These are phyloP conservation scores for Fraxinus angustifolia DNA, from an alignment of 305 asterid species.

Conservation along the genomic window DNA sequence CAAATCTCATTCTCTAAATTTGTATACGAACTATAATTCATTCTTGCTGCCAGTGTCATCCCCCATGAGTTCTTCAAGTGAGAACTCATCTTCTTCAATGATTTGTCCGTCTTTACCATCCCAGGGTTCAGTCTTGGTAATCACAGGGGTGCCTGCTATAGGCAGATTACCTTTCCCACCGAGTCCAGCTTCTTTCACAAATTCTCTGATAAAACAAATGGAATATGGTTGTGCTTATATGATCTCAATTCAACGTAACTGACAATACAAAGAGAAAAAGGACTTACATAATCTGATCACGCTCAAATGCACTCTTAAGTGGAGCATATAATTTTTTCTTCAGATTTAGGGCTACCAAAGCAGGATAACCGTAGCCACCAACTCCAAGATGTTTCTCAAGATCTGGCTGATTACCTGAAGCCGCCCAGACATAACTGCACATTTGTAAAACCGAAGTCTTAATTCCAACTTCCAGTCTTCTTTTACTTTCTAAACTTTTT, in stretches of 20 bases:
- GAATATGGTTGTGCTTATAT: background rate
- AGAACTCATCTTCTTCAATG: constrained; percentile 86
- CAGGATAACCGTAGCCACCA: constrained; percentile 98
- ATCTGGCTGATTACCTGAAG: constrained; percentile 84
- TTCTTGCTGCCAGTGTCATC: constrained; percentile 50
- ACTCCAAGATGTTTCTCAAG: constrained; percentile 85
- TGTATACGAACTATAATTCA: constrained; percentile 40
- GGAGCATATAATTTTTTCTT: constrained; percentile 85
- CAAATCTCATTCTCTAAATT: constrained; percentile 19
- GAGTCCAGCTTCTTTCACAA: constrained; percentile 71
- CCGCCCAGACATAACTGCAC: constrained; percentile 86
- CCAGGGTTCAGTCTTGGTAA: constrained; percentile 69
- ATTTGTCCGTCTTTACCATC: constrained; percentile 88
- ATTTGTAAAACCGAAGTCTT: constrained; percentile 15
- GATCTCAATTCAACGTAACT: background rate
- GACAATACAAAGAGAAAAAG: background rate
- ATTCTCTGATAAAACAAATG: constrained; percentile 45
- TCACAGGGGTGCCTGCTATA: constrained; percentile 46
- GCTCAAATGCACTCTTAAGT: constrained; percentile 75
- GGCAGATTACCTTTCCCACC: constrained; percentile 85
- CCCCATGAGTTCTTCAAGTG: constrained; percentile 95
- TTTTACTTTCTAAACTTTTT: background rate
- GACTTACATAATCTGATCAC: constrained; percentile 56
- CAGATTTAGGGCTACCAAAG: constrained; percentile 75
- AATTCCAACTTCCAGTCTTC: background rate